Evolutionary conservation across 805 yeast species (phyloP).

Genomic region (Zygosaccharomyces kombuchaensis): DNA sequence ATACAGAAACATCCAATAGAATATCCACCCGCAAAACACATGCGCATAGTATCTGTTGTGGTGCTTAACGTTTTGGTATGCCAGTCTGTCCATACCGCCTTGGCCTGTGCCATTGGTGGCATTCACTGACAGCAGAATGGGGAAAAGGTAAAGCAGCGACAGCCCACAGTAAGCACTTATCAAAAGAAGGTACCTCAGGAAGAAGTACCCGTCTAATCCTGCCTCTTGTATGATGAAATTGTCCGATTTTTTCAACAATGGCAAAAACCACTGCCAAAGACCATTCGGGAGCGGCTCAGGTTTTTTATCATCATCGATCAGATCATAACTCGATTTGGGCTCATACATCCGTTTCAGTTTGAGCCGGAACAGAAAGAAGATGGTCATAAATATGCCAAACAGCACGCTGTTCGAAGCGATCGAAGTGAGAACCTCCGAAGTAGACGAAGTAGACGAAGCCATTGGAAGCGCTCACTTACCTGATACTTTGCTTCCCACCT

Average conservation of each 20-base stretch:
- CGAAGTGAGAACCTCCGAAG: conserved; percentile 71
- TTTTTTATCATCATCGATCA: conserved; percentile 54
- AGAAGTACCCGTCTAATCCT: conserved; percentile 93
- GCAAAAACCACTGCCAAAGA: conserved; percentile 63
- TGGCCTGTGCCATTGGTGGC: conserved; percentile 61
- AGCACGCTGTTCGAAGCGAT: conserved; percentile 63
- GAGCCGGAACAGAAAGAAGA: conserved; percentile 65
- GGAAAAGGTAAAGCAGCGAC: conserved; percentile 53
- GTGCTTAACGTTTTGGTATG: conserved; percentile 69
- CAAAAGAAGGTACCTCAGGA: conserved; percentile 68
- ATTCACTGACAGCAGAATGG: conserved; percentile 78
- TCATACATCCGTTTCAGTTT: conserved; percentile 73
- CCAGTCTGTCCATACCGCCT: conserved; percentile 66
- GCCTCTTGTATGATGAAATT: conserved; percentile 77
- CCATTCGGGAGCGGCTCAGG: conserved; percentile 75
- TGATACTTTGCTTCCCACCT: neutral
- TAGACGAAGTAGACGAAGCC: conserved; percentile 43
- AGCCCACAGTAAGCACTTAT: conserved; percentile 50
- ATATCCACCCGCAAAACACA: conserved; percentile 74
- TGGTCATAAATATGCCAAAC: conserved; percentile 54
- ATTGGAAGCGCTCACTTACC: conserved; percentile 9
- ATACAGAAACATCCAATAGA: conserved; percentile 64
- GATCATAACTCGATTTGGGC: conserved; percentile 66
- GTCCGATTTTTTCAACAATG: conserved; percentile 62
- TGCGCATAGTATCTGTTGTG: conserved; percentile 76